Percentiles rank a stretch among this genome's conserved stretches.
These are phyloP conservation scores for Linum usitatissimum DNA, from an alignment of 345 rosid genomes.

Conservation along the genomic window DNA sequence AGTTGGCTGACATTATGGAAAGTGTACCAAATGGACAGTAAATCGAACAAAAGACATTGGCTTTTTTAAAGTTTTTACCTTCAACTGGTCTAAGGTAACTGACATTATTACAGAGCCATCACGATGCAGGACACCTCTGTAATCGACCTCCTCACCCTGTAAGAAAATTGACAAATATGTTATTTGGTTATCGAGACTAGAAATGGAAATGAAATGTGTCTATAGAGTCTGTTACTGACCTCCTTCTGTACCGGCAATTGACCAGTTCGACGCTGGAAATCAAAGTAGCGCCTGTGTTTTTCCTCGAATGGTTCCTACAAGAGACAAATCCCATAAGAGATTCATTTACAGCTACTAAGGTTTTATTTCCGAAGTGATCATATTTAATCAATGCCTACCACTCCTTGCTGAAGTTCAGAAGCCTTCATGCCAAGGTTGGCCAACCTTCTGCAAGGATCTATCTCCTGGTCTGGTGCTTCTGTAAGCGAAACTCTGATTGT, in stretches of 20 bases:
- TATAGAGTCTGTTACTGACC: slow-evolving; percentile 28
- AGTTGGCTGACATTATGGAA: not conserved
- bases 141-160: slow-evolving; percentile 94
- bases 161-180: slow-evolving; percentile 12
- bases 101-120: slow-evolving; percentile 98
- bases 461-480: slow-evolving; percentile 92
- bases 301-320: slow-evolving; percentile 88
- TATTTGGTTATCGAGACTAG: slow-evolving; percentile 7
- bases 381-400: slow-evolving; percentile 43
- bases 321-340: slow-evolving; percentile 8
- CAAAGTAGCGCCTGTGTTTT: slow-evolving; percentile 86
- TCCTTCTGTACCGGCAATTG: slow-evolving; percentile 85
- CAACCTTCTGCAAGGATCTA: slow-evolving; percentile 88
- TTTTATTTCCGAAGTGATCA: not conserved
- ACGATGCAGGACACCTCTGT: slow-evolving; percentile 87
- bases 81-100: slow-evolving; percentile 66
- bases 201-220: not conserved
- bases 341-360: slow-evolving; percentile 2
- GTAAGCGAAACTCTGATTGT: slow-evolving; percentile 95
- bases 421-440: slow-evolving; percentile 87
- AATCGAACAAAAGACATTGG: too few relatives aligned
- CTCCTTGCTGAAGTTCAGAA: slow-evolving; percentile 77
- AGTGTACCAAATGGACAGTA: not conserved
- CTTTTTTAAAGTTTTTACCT: slow-evolving; percentile 30
- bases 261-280: slow-evolving; percentile 76